Evolutionary conservation across 2,329 filamentous ascomycete genomes (phyloP).

Genomic region (Penicillium paneum): DNA sequence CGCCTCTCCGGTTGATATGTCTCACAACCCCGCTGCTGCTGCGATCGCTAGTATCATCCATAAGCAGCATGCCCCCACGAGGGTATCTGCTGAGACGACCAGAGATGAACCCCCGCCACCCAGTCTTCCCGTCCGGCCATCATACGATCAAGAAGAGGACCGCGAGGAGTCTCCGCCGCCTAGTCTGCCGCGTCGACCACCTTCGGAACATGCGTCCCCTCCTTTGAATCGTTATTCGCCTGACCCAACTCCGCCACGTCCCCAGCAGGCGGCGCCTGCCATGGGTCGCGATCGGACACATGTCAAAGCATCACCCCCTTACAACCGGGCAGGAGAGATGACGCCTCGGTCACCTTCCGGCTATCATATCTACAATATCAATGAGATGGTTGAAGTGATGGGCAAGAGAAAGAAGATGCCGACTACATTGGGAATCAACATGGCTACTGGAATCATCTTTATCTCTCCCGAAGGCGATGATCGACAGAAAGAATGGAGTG

Average conservation of each 20-base stretch:
- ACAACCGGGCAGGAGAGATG: slow-evolving; percentile 51
- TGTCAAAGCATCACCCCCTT: slow-evolving; percentile 55
- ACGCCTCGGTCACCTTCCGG: slow-evolving; percentile 66
- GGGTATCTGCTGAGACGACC: slow-evolving; percentile 26
- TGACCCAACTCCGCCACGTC: slow-evolving; percentile 45
- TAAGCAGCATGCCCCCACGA: slow-evolving; percentile 35
- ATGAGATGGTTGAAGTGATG: slow-evolving; percentile 95
- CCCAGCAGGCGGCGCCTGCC: slow-evolving; percentile 12
- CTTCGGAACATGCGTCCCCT: slow-evolving; percentile 54
- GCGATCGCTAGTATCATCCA: slow-evolving; percentile 53
- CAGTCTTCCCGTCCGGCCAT: slow-evolving; percentile 43
- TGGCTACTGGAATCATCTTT: slow-evolving; percentile 81
- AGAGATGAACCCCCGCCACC: slow-evolving; percentile 36
- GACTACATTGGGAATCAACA: slow-evolving; percentile 91
- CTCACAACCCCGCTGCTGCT: slow-evolving; percentile 54
- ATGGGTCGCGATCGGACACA: slow-evolving; percentile 39
- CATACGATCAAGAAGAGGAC: slow-evolving; percentile 62
- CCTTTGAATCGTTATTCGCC: slow-evolving; percentile 59
- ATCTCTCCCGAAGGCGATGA: slow-evolving; percentile 86
- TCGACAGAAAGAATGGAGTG: slow-evolving; percentile 85
- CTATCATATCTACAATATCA: slow-evolving; percentile 94
- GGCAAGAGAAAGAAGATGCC: slow-evolving; percentile 98
- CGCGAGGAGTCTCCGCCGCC: slow-evolving; percentile 44
- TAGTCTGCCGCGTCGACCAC: slow-evolving; percentile 61
- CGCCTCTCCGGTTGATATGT: slow-evolving; percentile 43